Evolutionary conservation across 2,329 filamentous ascomycete species (phyloP).

Genomic region (Talaromyces albobiverticillius): DNA sequence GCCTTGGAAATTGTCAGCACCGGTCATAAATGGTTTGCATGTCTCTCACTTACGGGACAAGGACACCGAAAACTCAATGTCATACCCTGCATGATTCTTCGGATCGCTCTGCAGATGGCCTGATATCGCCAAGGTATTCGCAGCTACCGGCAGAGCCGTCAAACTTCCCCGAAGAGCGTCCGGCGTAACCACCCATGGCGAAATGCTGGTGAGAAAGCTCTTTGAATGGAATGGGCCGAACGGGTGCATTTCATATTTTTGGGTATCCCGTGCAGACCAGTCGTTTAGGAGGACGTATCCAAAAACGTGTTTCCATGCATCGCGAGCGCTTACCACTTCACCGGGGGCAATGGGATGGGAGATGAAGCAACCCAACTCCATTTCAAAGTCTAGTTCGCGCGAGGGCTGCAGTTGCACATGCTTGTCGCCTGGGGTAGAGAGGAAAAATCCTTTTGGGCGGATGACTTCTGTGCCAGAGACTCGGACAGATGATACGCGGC

Average conservation of each 20-base stretch:
- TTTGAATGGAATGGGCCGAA: conserved; percentile 61
- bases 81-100: conserved; percentile 3
- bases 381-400: conserved; percentile 47
- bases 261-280: conserved; percentile 60
- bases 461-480: conserved; percentile 3
- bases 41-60: not conserved
- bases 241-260: conserved; percentile 58
- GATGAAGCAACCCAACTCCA: conserved; percentile 49
- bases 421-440: not conserved
- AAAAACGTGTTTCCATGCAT: conserved; percentile 53
- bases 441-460: conserved; percentile 2
- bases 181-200: conserved; percentile 59
- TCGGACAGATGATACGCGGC: not conserved
- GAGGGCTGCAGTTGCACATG: conserved; percentile 34
- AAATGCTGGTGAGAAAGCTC: conserved; percentile 57
- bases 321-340: conserved; percentile 40
- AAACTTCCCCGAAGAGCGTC: conserved; percentile 46
- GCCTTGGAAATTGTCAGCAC: not conserved
- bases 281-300: conserved; percentile 62
- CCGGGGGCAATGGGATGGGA: conserved; percentile 40
- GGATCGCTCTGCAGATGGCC: conserved; percentile 1
- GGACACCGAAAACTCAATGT: conserved; percentile 5
- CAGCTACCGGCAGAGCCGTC: not conserved
- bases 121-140: not conserved
- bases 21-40: not conserved